A percentile compares a stretch with the other conserved stretches of the same genome.
Conservation (phyloP, 2,329 filamentous ascomycete species). For the Phyllachora maydis region DNA sequence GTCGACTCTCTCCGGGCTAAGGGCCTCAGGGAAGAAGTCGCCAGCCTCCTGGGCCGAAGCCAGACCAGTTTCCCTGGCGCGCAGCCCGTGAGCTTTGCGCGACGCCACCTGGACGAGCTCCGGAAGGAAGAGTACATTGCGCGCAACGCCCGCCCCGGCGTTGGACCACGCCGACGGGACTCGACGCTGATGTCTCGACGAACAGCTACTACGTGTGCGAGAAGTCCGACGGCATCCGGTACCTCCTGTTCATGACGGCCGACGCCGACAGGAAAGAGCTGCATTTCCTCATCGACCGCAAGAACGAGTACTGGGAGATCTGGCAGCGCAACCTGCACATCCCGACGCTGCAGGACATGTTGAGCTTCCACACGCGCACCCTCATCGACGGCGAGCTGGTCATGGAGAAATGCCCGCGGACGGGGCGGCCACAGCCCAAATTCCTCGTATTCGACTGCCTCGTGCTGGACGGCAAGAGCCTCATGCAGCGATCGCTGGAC, state of each 20-base stretch:
- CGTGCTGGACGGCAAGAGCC: slow-evolving; percentile 49
- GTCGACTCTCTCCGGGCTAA: too few relatives aligned
- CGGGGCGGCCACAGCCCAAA: slow-evolving; percentile 48
- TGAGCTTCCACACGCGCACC: slow-evolving; percentile 57
- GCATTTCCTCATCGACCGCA: slow-evolving; percentile 90
- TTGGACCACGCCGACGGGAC: not conserved
- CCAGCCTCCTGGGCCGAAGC: slow-evolving; percentile 49
- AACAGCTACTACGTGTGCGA: slow-evolving; percentile 85
- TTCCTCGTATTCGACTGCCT: slow-evolving; percentile 92
- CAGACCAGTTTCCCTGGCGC: slow-evolving; percentile 64
- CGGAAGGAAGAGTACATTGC: slow-evolving; percentile 48
- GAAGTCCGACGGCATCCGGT: slow-evolving; percentile 91
- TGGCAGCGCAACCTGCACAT: slow-evolving; percentile 54
- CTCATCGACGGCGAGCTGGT: slow-evolving; percentile 89
- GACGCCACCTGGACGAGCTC: slow-evolving; percentile 66
- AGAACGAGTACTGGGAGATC: slow-evolving; percentile 91
- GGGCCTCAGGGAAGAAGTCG: slow-evolving; percentile 55
- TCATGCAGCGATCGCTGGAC: slow-evolving; percentile 61
- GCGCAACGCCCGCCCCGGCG: not conserved
- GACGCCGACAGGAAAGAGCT: slow-evolving; percentile 42
- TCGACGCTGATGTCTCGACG: slow-evolving; percentile 2
- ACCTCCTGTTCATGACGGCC: slow-evolving; percentile 72
- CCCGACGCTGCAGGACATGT: slow-evolving; percentile 44
- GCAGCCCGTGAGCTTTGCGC: slow-evolving; percentile 82
- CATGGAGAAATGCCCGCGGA: slow-evolving; percentile 56